Base-by-base conservation (phyloP, 176 grass and related monocot genomes). In the Pharus latifolius region DNA sequence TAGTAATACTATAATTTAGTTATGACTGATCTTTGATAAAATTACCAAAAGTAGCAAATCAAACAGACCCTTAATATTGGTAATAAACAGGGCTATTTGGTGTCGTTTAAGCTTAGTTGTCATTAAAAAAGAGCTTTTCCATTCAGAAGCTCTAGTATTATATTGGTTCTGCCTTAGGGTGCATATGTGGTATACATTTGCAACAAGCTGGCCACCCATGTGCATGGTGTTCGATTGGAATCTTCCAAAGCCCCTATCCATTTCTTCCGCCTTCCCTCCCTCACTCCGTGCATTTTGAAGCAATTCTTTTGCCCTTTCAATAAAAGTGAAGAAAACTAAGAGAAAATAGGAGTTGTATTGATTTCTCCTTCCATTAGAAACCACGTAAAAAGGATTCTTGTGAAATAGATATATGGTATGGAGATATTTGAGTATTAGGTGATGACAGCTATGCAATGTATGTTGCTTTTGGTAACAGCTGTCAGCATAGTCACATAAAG, bases 391-490 rank as follows among this genome's bases (percentile, higher is more conserved):
- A n/a, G 49, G 33, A n/a, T n/a, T n/a, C n/a, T n/a, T n/a, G n/a
- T n/a, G n/a, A n/a, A n/a, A n/a, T n/a, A n/a, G n/a, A n/a, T n/a
- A n/a, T n/a, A n/a, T n/a, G n/a, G n/a, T n/a, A n/a, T n/a, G n/a
- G n/a, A n/a, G 25, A 55, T 29, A 19, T 20, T 15, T 28, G 12
- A 7, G 4, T 4, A 49, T 18, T 61, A 16, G 53, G 27, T 60
- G 23, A 38, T 34, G 20, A 54, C 54, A n/a, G n/a, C n/a, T n/a
- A n/a, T n/a, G n/a, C 17, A 31, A 4, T n/a, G n/a, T 37, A 49
- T 75, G 63, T 54, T 61, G 22, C 48, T 75, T 85, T 85, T 40
- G 0, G 31, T 5, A 18, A 22, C 44, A 70, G 33, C 12, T 80
- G 38, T 53, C 10, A 37, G 24, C 7, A 45, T 67, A n/a, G 24